Base-by-base conservation (phyloP, 805 yeast species). In the Komagataella pseudopastoris region DNA sequence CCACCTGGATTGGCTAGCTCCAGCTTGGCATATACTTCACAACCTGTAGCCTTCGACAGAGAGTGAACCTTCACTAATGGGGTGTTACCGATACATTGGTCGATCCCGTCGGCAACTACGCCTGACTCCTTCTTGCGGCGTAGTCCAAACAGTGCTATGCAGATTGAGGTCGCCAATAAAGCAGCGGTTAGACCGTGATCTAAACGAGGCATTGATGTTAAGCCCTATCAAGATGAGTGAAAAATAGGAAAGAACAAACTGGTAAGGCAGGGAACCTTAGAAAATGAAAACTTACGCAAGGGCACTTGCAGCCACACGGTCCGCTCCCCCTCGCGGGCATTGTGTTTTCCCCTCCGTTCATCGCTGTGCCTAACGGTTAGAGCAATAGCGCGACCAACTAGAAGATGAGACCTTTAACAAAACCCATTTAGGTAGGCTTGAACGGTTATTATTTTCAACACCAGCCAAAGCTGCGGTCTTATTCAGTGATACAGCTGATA, bases 1-100 rank as follows among this genome's bases (percentile, higher is more conserved):
- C 98, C 98, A 1, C 91, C 99, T 0, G 98, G 97, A 60, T 91
- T 93, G 55, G 74, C 65, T 51, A 88, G 69, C 64, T 91, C 99
- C 54, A 90, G 63, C 60, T 91, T 91, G 44, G 96, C 98, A 63
- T 80, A 87, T 3, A 91, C 78, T 46, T 85, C 82, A 60, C 91
- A 83, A 0, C 95, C 95, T 0, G 96, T 88, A 10, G 74, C 65
- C 12, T 71, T 65, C 1, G 93, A 81, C 10, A 91, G 71, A 0
- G 95, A 83, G 56, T 77, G 75, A 48, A 91, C 75, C 55, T 77
- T 76, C 16, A 91, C 81, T 64, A 91, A 60, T 1, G 96, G 96
- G 1, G 99, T 91, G 63, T 89, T 81, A 0, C 99, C 99, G 18
- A 91, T 88, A 17, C 89, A 75, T 12, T 85, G 88, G 2, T 44